phyloP scores from a whole-genome alignment of 495 filamentous ascomycete species.

The Thozetella sp. region DNA sequence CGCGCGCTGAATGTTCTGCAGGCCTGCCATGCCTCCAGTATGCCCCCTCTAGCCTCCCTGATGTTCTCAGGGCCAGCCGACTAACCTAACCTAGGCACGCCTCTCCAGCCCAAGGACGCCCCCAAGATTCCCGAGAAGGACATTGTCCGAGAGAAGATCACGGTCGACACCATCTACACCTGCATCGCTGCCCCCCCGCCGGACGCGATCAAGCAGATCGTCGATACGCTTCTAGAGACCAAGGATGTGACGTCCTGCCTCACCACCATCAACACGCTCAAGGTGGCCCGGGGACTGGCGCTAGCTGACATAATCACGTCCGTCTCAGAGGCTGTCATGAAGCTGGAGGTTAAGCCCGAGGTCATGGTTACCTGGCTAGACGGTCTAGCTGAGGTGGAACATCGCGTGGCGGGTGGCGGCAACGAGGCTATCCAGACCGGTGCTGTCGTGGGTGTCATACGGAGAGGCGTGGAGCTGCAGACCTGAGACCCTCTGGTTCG shows the following conservation, averaged over 20 bases:
- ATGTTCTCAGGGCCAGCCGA: too few species aligned
- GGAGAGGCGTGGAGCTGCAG: constrained; percentile 80
- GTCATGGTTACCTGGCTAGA: constrained; percentile 91
- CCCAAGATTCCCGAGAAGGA: constrained; percentile 59
- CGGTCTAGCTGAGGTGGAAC: constrained; percentile 90
- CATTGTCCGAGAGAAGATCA: constrained; percentile 80
- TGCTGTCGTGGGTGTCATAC: constrained; percentile 85
- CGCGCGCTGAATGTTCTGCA: constrained; percentile 94
- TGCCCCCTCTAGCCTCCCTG: constrained; percentile 14
- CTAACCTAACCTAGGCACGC: constrained; percentile 59
- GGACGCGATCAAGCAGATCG: constrained; percentile 81
- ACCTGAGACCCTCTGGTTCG: constrained; percentile 18
- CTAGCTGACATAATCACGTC: constrained; percentile 91
- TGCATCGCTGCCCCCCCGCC: constrained; percentile 97
- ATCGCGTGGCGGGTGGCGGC: constrained; percentile 84
- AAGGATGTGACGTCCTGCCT: constrained; percentile 86
- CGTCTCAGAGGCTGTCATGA: constrained; percentile 76
- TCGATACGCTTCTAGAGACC: constrained; percentile 77
- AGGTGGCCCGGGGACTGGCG: constrained; percentile 84
- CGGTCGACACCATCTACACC: constrained; percentile 90
- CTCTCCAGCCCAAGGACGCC: constrained; percentile 65
- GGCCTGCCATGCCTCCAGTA: constrained; percentile 93
- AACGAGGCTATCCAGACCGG: constrained; percentile 92
- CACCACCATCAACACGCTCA: constrained; percentile 82
- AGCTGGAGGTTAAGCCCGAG: constrained; percentile 82